Percentiles rank a stretch among this genome's conserved stretches.
phyloP scores from a whole-genome alignment of 441 rosid genomes.

The California macrophylla region DNA sequence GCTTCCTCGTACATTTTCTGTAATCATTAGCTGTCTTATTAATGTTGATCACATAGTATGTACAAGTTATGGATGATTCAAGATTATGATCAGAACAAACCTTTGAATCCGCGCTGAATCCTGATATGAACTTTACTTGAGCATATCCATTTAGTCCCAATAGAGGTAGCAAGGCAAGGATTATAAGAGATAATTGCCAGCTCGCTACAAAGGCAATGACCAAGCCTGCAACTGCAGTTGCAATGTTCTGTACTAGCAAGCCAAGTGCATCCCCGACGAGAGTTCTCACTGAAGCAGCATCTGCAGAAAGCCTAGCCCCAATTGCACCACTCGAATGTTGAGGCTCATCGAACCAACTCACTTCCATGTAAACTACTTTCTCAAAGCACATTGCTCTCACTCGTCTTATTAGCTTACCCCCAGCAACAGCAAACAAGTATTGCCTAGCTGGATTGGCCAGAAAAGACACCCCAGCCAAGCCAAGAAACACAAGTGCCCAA shows the following conservation, averaged over 20 bases:
- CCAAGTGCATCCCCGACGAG: constrained; percentile 63
- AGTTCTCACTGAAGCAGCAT: constrained; percentile 43
- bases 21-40: constrained; percentile 1
- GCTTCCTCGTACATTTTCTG: constrained; percentile 80
- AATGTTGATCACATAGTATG: not conserved
- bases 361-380: constrained; percentile 68
- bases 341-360: constrained; percentile 69
- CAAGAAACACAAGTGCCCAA: constrained; percentile 39
- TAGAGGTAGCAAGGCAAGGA: constrained; percentile 41
- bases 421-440: constrained; percentile 57
- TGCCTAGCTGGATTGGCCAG: constrained; percentile 32
- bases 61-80: not conserved
- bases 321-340: constrained; percentile 65
- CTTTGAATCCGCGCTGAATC: constrained; percentile 66
- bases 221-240: constrained; percentile 42
- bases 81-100: constrained; percentile 20
- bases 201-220: constrained; percentile 51
- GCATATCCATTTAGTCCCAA: constrained; percentile 34
- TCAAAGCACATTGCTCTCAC: constrained; percentile 57
- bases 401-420: constrained; percentile 46
- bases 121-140: constrained; percentile 40
- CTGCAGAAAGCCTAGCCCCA: constrained; percentile 59
- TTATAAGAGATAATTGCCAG: constrained; percentile 46
- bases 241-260: constrained; percentile 39
- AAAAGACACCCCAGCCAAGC: constrained; percentile 27